Evolutionary conservation across 2,329 filamentous ascomycete genomes (phyloP), one percentile per base, ranked within the genome.

Genomic region (Knufia fluminis): DNA sequence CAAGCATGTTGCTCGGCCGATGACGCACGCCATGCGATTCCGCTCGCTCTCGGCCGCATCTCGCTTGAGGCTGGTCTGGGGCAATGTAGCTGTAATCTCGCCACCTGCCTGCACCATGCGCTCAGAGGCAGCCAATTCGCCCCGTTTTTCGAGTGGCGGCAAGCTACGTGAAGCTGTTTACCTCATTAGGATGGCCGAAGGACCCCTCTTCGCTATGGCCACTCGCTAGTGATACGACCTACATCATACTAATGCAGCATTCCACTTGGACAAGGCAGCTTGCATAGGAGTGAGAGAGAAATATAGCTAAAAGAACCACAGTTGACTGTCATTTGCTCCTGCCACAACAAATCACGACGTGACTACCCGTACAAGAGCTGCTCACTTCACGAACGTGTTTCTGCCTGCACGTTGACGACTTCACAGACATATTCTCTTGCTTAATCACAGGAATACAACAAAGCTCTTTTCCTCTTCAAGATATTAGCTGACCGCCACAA

Each of bases 241-340:
- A 26, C 40, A 23, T 42, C 40, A 42, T 42, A 14, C 19, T 16
- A 42, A 28, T 28, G 20, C 40, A 24, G 19, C 40, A 42, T 42
- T 26, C 40, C 40, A 17, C 23, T n/a, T n/a, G n/a, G n/a, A n/a
- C n/a, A n/a, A n/a, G 40, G 40, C 20, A 42, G 20, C 40, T 28
- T 42, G 40, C 23, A 41, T 23, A 41, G 19, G 17, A 24, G 4
- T n/a, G 17, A 41, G 22, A 24, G 16, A 10, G 6, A 17, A 22
- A 23, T 6, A 9, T 38, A 38, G 28, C 7, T 38, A n/a, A n/a
- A n/a, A n/a, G n/a, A n/a, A n/a, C n/a, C n/a, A n/a, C n/a, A n/a
- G n/a, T n/a, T n/a, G n/a, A n/a, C n/a, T n/a, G n/a, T n/a, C 26
- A 28, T 28, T 28, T 12, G 26, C 26, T 6, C 26, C 26, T 28